These are phyloP conservation scores for Auxenochlorella pyrenoidosa DNA, from an alignment of 139 green algal species.

Conservation along the genomic window DNA sequence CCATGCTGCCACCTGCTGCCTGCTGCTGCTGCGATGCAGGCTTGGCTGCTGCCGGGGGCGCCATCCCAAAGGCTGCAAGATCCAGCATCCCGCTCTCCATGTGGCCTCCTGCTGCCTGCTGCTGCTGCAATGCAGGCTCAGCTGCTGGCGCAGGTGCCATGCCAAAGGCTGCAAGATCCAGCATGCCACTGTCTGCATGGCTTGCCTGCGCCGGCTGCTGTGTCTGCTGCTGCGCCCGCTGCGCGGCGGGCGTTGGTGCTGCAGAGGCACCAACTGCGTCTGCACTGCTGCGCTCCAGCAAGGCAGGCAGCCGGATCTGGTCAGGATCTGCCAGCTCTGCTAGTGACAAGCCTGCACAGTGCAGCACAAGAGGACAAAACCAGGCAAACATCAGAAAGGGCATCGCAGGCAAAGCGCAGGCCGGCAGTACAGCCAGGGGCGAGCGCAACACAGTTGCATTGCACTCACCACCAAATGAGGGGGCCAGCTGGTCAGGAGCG, in stretches of 20 bases:
- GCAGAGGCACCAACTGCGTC: neutral
- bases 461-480: neutral
- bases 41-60: neutral
- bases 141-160: constrained; percentile 11
- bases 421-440: neutral
- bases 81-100: constrained; percentile 48
- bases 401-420: too few relatives aligned
- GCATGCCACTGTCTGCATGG: constrained; percentile 46
- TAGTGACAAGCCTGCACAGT: neutral
- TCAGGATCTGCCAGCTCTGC: neutral
- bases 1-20: neutral
- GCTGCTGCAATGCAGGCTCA: neutral
- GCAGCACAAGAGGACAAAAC: neutral
- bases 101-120: neutral
- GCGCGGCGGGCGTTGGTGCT: too few relatives aligned
- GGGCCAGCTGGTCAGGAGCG: neutral
- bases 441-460: too few relatives aligned
- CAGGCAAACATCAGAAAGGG: too few relatives aligned
- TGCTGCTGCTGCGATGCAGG: neutral
- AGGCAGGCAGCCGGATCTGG: neutral
- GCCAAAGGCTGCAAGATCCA: constrained; percentile 63
- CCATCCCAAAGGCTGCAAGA: constrained; percentile 42
- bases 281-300: neutral
- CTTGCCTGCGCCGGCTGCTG: neutral
- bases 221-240: neutral